Percentiles rank a stretch among this genome's conserved stretches.
Conservation (phyloP, 2,329 filamentous ascomycete species). For the Trichoderma semiorbis region DNA sequence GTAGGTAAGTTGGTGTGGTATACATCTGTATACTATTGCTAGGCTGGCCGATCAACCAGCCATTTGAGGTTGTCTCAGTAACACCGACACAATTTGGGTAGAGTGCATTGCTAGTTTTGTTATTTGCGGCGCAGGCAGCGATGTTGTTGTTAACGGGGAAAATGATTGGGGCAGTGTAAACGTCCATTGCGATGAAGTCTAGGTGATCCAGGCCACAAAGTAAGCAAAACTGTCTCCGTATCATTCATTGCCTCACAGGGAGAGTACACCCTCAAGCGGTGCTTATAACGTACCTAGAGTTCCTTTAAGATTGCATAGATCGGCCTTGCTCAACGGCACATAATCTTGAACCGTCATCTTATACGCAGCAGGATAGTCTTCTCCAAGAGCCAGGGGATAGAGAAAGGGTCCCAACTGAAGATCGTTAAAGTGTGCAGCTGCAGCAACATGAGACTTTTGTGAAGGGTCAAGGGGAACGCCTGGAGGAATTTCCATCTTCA, state of each 20-base stretch:
- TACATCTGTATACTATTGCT: neutral
- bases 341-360: neutral
- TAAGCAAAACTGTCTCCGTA: neutral
- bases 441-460: neutral
- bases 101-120: neutral
- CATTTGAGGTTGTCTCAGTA: neutral
- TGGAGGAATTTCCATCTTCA: neutral
- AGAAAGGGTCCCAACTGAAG: neutral
- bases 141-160: neutral
- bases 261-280: neutral
- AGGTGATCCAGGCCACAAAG: neutral
- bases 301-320: neutral
- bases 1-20: neutral
- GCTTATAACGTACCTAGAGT: neutral
- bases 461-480: neutral
- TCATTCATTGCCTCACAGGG: neutral
- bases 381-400: neutral
- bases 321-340: neutral
- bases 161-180: neutral
- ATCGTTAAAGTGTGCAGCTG: neutral
- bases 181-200: neutral
- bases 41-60: neutral
- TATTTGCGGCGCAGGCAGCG: neutral
- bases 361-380: neutral
- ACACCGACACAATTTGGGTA: neutral